Conservation (phyloP, 148 eudicot species). For the Fallopia convolvulus region DNA sequence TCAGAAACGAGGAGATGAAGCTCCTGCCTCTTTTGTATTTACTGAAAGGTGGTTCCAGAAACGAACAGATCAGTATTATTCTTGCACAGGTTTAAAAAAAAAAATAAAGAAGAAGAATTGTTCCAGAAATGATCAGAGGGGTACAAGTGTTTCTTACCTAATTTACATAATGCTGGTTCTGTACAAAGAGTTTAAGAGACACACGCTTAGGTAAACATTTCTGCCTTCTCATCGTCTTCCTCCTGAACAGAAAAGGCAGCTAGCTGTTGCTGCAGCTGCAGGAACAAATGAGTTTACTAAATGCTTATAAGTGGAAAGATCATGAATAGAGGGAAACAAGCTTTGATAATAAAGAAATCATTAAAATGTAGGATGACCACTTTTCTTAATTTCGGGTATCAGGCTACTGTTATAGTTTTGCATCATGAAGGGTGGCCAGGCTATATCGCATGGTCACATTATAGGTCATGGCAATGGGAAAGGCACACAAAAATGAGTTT, state of each 20-base stretch:
- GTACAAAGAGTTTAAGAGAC: slow-evolving; percentile 13
- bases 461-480: no score
- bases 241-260: slow-evolving; percentile 37
- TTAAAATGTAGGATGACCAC: no score
- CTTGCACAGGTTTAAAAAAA: neutral
- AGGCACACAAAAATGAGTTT: no score
- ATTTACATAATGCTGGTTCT: slow-evolving; percentile 11
- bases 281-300: neutral
- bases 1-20: neutral
- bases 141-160: neutral
- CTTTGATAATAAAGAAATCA: no score
- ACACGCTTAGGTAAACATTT: slow-evolving; percentile 31
- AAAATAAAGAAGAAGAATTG: neutral
- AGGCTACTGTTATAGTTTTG: no score
- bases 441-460: no score
- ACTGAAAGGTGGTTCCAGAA: neutral
- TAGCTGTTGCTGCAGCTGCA: slow-evolving; percentile 65
- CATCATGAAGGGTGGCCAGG: no score
- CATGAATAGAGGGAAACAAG: neutral
- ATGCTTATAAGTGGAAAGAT: neutral
- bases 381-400: no score
- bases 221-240: slow-evolving; percentile 28
- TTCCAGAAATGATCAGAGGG: neutral
- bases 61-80: neutral
- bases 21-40: neutral